phyloP scores from a whole-genome alignment of 257 asterid species.

The Solanum rostratum region DNA sequence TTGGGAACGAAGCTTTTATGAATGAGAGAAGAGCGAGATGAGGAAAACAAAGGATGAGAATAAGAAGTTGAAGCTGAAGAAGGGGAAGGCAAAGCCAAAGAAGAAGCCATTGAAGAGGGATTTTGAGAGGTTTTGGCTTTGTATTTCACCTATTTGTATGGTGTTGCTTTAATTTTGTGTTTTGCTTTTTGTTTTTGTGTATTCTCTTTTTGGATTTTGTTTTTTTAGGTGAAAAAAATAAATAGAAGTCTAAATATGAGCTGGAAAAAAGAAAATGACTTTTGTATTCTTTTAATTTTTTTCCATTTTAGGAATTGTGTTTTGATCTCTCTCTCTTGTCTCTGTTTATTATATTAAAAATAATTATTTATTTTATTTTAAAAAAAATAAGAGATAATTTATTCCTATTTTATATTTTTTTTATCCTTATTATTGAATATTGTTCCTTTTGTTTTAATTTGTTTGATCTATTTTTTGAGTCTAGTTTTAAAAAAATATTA shows the following conservation, averaged over 20 bases:
- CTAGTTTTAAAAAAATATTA: too few species aligned
- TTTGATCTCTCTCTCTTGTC: too few species aligned
- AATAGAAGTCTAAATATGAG: background rate
- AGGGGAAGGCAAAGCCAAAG: constrained; percentile 27
- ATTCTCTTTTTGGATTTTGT: background rate
- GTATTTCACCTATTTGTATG: background rate
- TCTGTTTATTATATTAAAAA: too few species aligned
- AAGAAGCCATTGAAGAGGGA: constrained; percentile 22
- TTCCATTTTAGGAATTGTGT: background rate
- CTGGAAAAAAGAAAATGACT: background rate
- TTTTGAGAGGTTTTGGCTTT: background rate
- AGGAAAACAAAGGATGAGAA: background rate
- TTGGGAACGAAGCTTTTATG: constrained; percentile 11
- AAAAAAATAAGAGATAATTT: too few species aligned
- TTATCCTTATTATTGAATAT: too few species aligned
- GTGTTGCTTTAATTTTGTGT: background rate
- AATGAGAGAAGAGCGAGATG: background rate
- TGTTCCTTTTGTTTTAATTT: too few species aligned
- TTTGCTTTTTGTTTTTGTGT: background rate
- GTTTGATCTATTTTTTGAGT: too few species aligned
- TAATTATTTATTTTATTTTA: too few species aligned
- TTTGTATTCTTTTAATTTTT: background rate
- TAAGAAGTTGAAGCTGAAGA: constrained; percentile 27
- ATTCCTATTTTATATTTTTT: too few species aligned
- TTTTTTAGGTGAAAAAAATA: background rate